Evolutionary conservation across 345 rosid species (phyloP).

Genomic region (Mallotus nudiflorus): DNA sequence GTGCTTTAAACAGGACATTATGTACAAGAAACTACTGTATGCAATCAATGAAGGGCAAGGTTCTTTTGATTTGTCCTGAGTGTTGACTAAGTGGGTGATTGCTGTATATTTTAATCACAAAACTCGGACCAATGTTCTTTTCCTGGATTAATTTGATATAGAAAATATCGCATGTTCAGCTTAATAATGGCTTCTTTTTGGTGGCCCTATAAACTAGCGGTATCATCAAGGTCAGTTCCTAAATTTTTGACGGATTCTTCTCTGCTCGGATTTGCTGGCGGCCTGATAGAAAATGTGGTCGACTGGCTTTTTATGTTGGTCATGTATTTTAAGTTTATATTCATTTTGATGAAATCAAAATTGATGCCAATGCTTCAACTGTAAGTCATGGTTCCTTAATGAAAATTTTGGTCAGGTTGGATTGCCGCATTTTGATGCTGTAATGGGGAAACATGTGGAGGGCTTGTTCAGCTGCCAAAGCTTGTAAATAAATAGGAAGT

Average conservation of each 20-base stretch:
- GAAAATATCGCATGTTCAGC: slow-evolving; percentile 30
- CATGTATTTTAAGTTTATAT: neutral
- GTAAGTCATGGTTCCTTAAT: neutral
- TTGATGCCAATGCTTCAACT: neutral
- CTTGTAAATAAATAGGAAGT: slow-evolving; percentile 50
- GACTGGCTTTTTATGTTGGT: neutral
- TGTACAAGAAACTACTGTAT: slow-evolving; percentile 85
- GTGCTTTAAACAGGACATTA: slow-evolving; percentile 71
- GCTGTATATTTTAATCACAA: slow-evolving; percentile 36
- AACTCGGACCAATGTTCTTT: slow-evolving; percentile 17
- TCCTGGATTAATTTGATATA: slow-evolving; percentile 33
- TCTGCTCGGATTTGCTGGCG: neutral
- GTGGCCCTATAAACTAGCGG: slow-evolving; percentile 16
- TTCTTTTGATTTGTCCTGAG: slow-evolving; percentile 91
- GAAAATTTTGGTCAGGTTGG: slow-evolving; percentile 21
- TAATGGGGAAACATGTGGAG: slow-evolving; percentile 16
- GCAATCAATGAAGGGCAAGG: slow-evolving; percentile 99
- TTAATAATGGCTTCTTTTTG: slow-evolving; percentile 43
- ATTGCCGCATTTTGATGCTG: slow-evolving; percentile 15
- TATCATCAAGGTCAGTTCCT: slow-evolving; percentile 36
- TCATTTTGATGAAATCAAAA: neutral
- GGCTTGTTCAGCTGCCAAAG: slow-evolving; percentile 29
- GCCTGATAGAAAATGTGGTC: neutral
- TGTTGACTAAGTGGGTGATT: slow-evolving; percentile 26
- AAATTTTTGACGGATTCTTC: neutral